phyloP scores from a whole-genome alignment of 129 eudicot species.

The Centrapalus pauciflorus region DNA sequence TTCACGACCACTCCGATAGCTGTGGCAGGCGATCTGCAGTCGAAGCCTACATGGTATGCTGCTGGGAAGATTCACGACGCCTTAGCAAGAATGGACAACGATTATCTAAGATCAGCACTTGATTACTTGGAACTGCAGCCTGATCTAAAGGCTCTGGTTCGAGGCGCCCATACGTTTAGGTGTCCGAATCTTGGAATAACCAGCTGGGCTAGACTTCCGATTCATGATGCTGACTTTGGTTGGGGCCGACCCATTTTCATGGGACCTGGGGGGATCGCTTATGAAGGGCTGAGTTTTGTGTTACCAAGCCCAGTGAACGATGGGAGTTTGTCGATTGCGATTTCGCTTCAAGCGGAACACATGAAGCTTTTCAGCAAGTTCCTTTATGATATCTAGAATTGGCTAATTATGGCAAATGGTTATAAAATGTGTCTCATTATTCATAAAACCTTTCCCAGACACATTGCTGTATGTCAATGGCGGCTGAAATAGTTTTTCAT shows the following conservation, averaged over 20 bases:
- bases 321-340: conserved; percentile 71
- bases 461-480: conserved; percentile 21
- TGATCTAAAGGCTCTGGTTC: conserved; percentile 68
- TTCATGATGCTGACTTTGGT: conserved; percentile 85
- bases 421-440: neutral
- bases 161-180: conserved; percentile 68
- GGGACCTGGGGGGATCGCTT: conserved; percentile 89
- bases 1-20: conserved; percentile 72
- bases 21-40: conserved; percentile 54
- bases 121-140: conserved; percentile 82
- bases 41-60: conserved; percentile 70
- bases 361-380: conserved; percentile 69
- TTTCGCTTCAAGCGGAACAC: conserved; percentile 66
- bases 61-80: conserved; percentile 70
- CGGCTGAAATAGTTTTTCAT: conserved; percentile 22
- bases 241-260: conserved; percentile 85
- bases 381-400: conserved; percentile 59
- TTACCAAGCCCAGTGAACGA: conserved; percentile 65
- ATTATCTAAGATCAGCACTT: conserved; percentile 72
- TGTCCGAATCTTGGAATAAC: conserved; percentile 87
- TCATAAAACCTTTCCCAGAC: conserved; percentile 17
- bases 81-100: conserved; percentile 56
- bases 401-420: neutral
- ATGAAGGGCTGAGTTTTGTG: conserved; percentile 71
- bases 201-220: conserved; percentile 82